phyloP scores from a whole-genome alignment of 257 asterid genomes.

The Primulina eburnea region DNA sequence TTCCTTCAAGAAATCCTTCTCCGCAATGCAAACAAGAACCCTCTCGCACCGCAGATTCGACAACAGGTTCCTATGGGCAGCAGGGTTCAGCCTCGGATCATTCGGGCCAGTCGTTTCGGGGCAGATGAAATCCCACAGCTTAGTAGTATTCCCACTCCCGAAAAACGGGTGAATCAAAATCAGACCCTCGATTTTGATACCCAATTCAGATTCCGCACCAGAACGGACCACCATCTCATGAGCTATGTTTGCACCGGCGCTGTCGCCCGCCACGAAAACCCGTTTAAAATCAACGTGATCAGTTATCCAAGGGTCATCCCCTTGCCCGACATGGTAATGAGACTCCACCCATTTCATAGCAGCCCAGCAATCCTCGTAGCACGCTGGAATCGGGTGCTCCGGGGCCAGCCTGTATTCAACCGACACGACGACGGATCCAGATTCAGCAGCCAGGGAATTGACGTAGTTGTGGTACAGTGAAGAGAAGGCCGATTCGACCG shows the following conservation, averaged over 20 bases:
- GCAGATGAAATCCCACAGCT: slow-evolving; percentile 45
- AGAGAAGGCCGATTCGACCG: slow-evolving; percentile 57
- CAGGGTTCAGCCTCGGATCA: slow-evolving; percentile 46
- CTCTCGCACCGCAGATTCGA: slow-evolving; percentile 33
- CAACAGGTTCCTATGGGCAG: slow-evolving; percentile 29
- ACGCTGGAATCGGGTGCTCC: slow-evolving; percentile 62
- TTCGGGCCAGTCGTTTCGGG: slow-evolving; percentile 28
- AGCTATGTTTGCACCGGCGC: slow-evolving; percentile 76
- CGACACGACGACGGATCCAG: slow-evolving; percentile 53
- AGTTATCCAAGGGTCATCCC: slow-evolving; percentile 59
- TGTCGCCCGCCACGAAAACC: slow-evolving; percentile 64
- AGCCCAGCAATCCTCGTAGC: slow-evolving; percentile 62
- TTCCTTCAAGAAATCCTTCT: slow-evolving; percentile 36
- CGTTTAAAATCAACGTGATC: slow-evolving; percentile 44
- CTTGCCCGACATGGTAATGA: slow-evolving; percentile 28
- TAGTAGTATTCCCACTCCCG: slow-evolving; percentile 33
- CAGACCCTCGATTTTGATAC: slow-evolving; percentile 41
- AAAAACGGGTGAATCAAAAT: slow-evolving; percentile 66
- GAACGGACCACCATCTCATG: slow-evolving; percentile 50
- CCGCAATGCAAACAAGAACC: slow-evolving; percentile 50
- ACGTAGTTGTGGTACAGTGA: slow-evolving; percentile 42
- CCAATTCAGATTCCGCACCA: slow-evolving; percentile 9
- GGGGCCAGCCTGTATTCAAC: slow-evolving; percentile 72
- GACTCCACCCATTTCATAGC: slow-evolving; percentile 55
- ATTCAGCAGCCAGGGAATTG: slow-evolving; percentile 39